A percentile compares a stretch with the other conserved stretches of the same genome.
phyloP scores from a whole-genome alignment of 164 flowering plant genomes.

The Piper betle region DNA sequence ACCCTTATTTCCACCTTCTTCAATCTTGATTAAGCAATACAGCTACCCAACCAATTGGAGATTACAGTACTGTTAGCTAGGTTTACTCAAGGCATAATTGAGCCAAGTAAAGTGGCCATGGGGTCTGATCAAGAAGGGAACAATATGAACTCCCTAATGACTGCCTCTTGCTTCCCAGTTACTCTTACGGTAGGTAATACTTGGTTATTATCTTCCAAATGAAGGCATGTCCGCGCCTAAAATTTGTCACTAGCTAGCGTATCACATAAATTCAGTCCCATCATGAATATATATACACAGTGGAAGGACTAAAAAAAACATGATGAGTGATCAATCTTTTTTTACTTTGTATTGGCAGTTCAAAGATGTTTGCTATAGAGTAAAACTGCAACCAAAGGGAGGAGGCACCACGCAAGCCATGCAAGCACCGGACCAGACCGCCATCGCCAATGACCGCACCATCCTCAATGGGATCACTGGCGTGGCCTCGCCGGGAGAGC shows the following conservation, averaged over 20 bases:
- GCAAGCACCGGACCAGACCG: background rate
- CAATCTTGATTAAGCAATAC: too few species aligned
- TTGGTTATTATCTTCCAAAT: too few species aligned
- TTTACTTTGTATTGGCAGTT: conserved; percentile 35
- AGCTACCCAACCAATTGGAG: too few species aligned
- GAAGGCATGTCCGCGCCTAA: too few species aligned
- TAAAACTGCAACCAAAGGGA: conserved; percentile 27
- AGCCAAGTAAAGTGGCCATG: background rate
- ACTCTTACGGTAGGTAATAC: conserved; percentile 34
- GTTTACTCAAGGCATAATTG: too few species aligned
- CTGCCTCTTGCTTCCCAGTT: conserved; percentile 18
- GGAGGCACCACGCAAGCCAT: conserved; percentile 2
- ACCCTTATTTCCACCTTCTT: background rate
- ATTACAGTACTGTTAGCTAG: too few species aligned
- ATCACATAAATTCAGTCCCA: too few species aligned
- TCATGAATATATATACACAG: too few species aligned
- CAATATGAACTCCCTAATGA: conserved; percentile 9
- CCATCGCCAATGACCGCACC: conserved; percentile 23
- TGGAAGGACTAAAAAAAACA: too few species aligned
- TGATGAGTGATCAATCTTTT: too few species aligned
- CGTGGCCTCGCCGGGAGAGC: conserved; percentile 62
- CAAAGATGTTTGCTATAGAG: conserved; percentile 39
- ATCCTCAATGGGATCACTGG: conserved; percentile 62
- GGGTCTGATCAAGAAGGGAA: background rate
- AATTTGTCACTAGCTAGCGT: too few species aligned